Evolutionary conservation across 2,329 filamentous ascomycete genomes (phyloP).

Genomic region (Penicillium sp.): DNA sequence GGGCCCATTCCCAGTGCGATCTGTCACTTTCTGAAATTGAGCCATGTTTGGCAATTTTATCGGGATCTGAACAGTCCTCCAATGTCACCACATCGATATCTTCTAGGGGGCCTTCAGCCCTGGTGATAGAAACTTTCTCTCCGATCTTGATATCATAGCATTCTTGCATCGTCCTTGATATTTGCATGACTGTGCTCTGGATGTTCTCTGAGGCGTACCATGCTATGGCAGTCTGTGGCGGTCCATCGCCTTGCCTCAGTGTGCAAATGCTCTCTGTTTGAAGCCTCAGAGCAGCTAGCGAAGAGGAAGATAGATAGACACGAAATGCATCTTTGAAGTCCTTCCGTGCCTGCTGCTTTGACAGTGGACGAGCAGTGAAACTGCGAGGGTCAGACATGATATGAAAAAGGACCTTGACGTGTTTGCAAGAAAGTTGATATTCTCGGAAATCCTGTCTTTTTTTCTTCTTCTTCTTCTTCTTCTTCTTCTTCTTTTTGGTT

Average conservation of each 20-base stretch:
- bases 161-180: slow-evolving; percentile 72
- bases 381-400: slow-evolving; percentile 40
- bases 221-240: slow-evolving; percentile 59
- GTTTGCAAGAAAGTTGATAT: not conserved
- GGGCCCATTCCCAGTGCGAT: slow-evolving; percentile 50
- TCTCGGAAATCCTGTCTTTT: not conserved
- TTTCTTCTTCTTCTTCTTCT: no score
- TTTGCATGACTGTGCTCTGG: slow-evolving; percentile 66
- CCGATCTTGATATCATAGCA: slow-evolving; percentile 70
- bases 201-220: slow-evolving; percentile 64
- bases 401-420: not conserved
- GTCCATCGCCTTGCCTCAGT: slow-evolving; percentile 37
- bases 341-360: slow-evolving; percentile 48
- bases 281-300: slow-evolving; percentile 56
- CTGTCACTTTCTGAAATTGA: slow-evolving; percentile 39
- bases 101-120: slow-evolving; percentile 51
- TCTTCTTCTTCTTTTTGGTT: no score
- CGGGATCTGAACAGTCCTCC: slow-evolving; percentile 55
- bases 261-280: slow-evolving; percentile 59
- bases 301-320: slow-evolving; percentile 57
- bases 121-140: slow-evolving; percentile 64
- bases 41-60: slow-evolving; percentile 39
- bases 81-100: slow-evolving; percentile 61
- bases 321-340: slow-evolving; percentile 59
- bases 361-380: slow-evolving; percentile 58